Conservation (phyloP, 2,329 filamentous ascomycete genomes). For the Chlorencoelia australis region DNA sequence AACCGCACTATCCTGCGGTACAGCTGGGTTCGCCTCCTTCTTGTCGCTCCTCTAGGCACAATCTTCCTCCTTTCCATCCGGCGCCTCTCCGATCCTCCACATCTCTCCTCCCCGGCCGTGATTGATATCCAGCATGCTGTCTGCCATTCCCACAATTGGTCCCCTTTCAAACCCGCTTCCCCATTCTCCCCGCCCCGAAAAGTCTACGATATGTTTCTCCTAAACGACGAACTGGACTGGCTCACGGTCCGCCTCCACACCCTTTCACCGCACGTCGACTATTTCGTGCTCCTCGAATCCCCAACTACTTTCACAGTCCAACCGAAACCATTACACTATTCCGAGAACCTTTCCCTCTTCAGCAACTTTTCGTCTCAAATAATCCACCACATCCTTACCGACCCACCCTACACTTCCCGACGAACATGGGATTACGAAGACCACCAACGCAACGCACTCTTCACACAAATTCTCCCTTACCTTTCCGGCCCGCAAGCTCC, state of each 20-base stretch:
- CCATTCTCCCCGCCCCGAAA: conserved; percentile 30
- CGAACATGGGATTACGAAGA: conserved; percentile 40
- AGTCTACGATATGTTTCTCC: conserved; percentile 51
- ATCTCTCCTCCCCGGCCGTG: too few species aligned
- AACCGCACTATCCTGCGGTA: too few species aligned
- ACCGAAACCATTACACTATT: conserved; percentile 43
- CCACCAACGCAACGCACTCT: conserved; percentile 46
- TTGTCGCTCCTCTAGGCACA: too few species aligned
- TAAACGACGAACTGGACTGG: conserved; percentile 56
- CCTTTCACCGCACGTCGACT: conserved; percentile 50
- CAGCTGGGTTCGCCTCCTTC: too few species aligned
- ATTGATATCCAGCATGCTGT: too few species aligned
- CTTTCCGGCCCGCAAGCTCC: conserved; percentile 26
- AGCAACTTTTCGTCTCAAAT: conserved; percentile 46
- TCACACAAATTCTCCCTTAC: conserved; percentile 38
- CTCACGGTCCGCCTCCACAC: conserved; percentile 53
- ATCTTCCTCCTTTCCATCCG: too few species aligned
- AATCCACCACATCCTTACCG: conserved; percentile 45
- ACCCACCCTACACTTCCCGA: conserved; percentile 17
- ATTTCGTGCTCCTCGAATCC: conserved; percentile 54
- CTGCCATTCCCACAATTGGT: too few species aligned
- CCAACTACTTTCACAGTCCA: conserved; percentile 46
- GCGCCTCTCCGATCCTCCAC: too few species aligned
- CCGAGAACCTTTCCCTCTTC: conserved; percentile 42
- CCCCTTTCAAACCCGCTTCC: not conserved